Conservation (phyloP, 345 rosid species). For the Euphorbia tirucalli region DNA sequence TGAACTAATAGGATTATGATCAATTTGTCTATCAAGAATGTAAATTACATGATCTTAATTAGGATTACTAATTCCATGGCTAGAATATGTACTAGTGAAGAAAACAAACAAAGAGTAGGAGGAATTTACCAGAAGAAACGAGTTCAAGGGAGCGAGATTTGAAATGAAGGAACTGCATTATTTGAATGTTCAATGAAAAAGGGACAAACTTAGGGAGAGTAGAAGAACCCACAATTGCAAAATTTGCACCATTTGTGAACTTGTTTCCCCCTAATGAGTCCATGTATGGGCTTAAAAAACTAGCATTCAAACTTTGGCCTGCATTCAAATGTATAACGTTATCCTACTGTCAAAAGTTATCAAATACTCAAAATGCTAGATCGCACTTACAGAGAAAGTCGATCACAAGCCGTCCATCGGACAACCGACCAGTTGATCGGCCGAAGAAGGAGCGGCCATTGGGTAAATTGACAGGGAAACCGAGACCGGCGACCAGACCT, state of each 20-base stretch:
- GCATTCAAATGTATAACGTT: conserved; percentile 21
- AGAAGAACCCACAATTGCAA: conserved; percentile 75
- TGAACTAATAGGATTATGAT: no score
- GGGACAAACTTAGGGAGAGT: conserved; percentile 77
- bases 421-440: conserved; percentile 68
- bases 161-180: conserved; percentile 85
- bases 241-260: conserved; percentile 69
- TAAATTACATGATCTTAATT: no score
- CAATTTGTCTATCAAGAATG: no score
- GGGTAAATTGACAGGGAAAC: conserved; percentile 60
- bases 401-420: conserved; percentile 79
- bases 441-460: conserved; percentile 69
- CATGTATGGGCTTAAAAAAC: conserved; percentile 59
- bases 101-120: neutral
- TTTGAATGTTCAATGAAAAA: conserved; percentile 68
- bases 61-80: neutral
- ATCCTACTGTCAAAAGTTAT: no score
- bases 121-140: conserved; percentile 39
- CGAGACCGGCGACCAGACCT: conserved; percentile 81
- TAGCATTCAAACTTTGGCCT: conserved; percentile 79
- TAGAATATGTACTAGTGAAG: neutral
- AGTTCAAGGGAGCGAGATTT: conserved; percentile 63
- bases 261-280: conserved; percentile 64
- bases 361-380: neutral
- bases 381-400: conserved; percentile 72